Evolutionary conservation across 805 yeast species (phyloP).

Genomic region (Candida ipomoeae): DNA sequence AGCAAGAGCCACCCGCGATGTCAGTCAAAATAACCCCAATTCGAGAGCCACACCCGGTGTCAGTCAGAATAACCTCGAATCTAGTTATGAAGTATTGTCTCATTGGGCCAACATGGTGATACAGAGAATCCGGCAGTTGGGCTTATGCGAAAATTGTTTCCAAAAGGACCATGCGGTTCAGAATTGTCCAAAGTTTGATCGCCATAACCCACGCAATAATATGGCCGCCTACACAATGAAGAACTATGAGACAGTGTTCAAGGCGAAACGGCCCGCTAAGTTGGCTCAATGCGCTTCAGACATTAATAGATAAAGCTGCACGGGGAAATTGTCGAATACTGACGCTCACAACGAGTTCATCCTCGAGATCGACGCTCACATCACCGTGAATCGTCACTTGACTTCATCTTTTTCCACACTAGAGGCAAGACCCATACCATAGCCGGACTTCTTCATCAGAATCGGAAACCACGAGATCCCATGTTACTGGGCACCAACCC

Average conservation of each 20-base stretch:
- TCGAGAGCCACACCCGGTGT: not conserved
- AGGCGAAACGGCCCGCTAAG: not conserved
- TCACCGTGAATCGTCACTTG: not conserved
- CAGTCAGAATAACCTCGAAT: not conserved
- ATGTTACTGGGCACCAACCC: too few relatives aligned
- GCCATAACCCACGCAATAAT: not conserved
- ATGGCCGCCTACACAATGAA: not conserved
- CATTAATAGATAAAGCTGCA: not conserved
- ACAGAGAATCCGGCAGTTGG: not conserved
- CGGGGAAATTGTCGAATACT: not conserved
- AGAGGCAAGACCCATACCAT: not conserved
- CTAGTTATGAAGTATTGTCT: not conserved
- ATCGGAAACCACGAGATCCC: not conserved
- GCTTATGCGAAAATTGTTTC: not conserved
- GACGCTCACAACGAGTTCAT: not conserved
- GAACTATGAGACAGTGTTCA: not conserved
- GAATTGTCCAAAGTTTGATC: not conserved
- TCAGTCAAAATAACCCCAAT: not conserved
- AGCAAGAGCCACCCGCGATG: not conserved
- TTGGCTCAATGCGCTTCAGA: not conserved
- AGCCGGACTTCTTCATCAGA: not conserved
- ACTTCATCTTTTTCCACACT: too few relatives aligned
- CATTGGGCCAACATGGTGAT: not conserved
- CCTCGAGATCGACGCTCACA: not conserved
- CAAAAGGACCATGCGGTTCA: not conserved